Evolutionary conservation across 208 protist genomes (phyloP).

Genomic region (Acanthamoeba culbertsoni): DNA sequence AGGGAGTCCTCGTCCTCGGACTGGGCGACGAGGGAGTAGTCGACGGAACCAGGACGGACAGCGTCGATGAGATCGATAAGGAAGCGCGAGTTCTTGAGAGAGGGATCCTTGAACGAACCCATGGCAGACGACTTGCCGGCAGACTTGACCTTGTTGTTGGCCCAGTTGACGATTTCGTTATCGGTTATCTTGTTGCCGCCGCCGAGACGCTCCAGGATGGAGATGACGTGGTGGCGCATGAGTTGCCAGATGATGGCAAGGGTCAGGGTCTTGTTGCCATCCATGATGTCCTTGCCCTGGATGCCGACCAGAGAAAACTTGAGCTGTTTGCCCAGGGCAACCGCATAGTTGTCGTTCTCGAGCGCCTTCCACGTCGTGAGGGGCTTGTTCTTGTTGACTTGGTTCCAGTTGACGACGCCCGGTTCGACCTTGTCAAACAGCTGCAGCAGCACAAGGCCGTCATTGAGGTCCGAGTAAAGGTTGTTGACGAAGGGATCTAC

Average conservation of each 20-base stretch:
- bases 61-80: slow-evolving; percentile 83
- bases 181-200: slow-evolving; percentile 81
- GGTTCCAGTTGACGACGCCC: slow-evolving; percentile 85
- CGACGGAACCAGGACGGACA: slow-evolving; percentile 77
- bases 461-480: slow-evolving; percentile 83
- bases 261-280: slow-evolving; percentile 85
- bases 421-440: slow-evolving; percentile 86
- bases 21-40: slow-evolving; percentile 74
- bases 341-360: slow-evolving; percentile 89
- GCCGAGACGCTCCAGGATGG: slow-evolving; percentile 78
- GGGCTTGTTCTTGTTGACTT: slow-evolving; percentile 81
- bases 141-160: slow-evolving; percentile 75
- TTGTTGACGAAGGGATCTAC: slow-evolving; percentile 85
- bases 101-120: slow-evolving; percentile 82
- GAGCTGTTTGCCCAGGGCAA: slow-evolving; percentile 79
- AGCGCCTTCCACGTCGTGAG: slow-evolving; percentile 82
- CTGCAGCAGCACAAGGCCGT: slow-evolving; percentile 85
- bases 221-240: slow-evolving; percentile 85
- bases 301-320: slow-evolving; percentile 85
- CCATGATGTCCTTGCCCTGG: slow-evolving; percentile 82
- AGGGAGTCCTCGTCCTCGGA: slow-evolving; percentile 67
- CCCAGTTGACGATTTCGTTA: slow-evolving; percentile 82
- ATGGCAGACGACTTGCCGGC: slow-evolving; percentile 78
- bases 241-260: slow-evolving; percentile 88
- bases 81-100: slow-evolving; percentile 71